Base-by-base conservation (phyloP, 1,284 basidiomycete species). In the Cutaneotrichosporon sp. region DNA sequence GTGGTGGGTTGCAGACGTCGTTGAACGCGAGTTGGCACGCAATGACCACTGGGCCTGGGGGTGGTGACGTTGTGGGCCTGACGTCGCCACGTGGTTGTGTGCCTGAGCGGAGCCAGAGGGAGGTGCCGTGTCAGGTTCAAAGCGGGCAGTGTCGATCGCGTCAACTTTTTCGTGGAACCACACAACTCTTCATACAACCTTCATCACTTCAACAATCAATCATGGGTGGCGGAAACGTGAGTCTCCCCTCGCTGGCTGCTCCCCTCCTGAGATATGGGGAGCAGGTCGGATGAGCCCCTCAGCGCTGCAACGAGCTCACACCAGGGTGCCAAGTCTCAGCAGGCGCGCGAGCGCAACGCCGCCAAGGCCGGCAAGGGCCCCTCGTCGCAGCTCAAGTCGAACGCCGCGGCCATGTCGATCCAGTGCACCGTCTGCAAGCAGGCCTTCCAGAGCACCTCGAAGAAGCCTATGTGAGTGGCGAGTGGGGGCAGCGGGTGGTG, bases 361-460 rank as follows among this genome's bases (percentile, higher is more conserved):
- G 69, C 66, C 52, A 69, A 62, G 22, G 63, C 67, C 10, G 54
- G 25, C 43, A 74, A 73, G 63, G 77, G 71, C 20, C 67, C 70
- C 24, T 50, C 64, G 4, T 79, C 78, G 54, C 78, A 79, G 65
- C 60, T 77, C 59, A 77, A 77, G 68, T 59, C 73, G 54, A 79
- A 79, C 67, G 69, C 71, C 73, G 79, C 81, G 7, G 80, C 82
- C 24, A 77, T 77, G 62, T 77, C 71, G 53, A 80, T 82, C 66
- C 76, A 81, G 70, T 83, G 82, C 67, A 70, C 72, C 42, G 73
- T 77, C 43, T 83, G 82, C 70, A 78, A 77, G 65, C 78, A 79
- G 61, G 80, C 80, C 13, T 83, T 83, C 78, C 79, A 83, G 65
- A 67, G 75, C 42, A 83, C 82, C 1, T 75, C 82, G 33, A 79